Evolutionary conservation across 495 filamentous ascomycete genomes (phyloP).

Genomic region (Aspergillus heteromorphus): DNA sequence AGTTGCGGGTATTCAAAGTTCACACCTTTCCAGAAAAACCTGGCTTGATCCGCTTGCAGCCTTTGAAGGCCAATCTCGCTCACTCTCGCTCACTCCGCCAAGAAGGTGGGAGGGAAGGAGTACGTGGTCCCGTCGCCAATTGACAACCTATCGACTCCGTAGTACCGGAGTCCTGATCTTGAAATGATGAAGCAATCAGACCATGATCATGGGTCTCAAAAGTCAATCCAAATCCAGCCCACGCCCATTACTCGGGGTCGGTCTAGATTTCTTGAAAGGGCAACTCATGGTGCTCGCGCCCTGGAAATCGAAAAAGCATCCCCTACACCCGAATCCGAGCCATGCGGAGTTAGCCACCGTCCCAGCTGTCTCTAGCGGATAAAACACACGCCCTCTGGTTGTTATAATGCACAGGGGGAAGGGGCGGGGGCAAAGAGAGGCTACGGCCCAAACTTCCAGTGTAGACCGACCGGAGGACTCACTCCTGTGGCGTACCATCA

Average conservation of each 20-base stretch:
- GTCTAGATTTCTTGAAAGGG: neutral
- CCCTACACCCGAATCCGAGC: too few species aligned
- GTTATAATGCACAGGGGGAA: too few species aligned
- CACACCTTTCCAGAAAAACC: neutral
- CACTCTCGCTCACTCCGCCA: conserved; percentile 7
- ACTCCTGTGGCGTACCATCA: neutral
- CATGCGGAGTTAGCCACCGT: neutral
- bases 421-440: neutral
- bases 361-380: neutral
- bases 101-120: neutral
- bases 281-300: neutral
- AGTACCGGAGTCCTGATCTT: too few species aligned
- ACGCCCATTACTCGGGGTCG: neutral
- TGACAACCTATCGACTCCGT: neutral
- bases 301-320: neutral
- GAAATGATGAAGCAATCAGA: neutral
- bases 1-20: neutral
- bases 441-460: neutral
- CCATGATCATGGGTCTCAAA: neutral
- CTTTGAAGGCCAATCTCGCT: neutral
- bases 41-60: neutral
- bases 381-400: too few species aligned
- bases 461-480: neutral
- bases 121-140: neutral
- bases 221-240: neutral